A percentile compares a stretch with the other conserved stretches of the same genome.
phyloP scores from a whole-genome alignment of 768 basidiomycete genomes.

The Obba rivulosa region DNA sequence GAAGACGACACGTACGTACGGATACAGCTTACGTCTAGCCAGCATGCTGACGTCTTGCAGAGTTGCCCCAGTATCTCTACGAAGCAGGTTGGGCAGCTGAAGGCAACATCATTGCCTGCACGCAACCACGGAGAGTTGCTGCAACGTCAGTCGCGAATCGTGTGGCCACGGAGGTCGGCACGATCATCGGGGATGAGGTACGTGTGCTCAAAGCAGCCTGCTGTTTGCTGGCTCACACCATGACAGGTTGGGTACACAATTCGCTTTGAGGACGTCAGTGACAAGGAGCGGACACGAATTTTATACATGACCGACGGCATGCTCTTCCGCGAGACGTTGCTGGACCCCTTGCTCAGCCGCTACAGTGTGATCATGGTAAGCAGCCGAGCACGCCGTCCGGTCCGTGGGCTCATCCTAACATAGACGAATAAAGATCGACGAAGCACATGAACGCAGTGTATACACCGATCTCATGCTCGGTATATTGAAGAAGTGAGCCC shows the following conservation, averaged over 20 bases:
- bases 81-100: constrained; percentile 90
- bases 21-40: too few species aligned
- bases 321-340: constrained; percentile 89
- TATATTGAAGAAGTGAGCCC: constrained; percentile 80
- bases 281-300: constrained; percentile 80
- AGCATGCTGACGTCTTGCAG: constrained; percentile 44
- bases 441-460: constrained; percentile 94
- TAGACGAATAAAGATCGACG: constrained; percentile 66
- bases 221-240: neutral
- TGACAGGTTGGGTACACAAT: constrained; percentile 93
- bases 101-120: constrained; percentile 85
- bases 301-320: constrained; percentile 98
- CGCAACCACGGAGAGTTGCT: constrained; percentile 88
- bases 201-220: constrained; percentile 6
- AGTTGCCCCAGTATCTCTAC: constrained; percentile 91
- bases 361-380: constrained; percentile 94
- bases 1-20: constrained; percentile 91
- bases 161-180: constrained; percentile 90
- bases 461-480: constrained; percentile 94
- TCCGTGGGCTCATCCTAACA: constrained; percentile 17
- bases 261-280: constrained; percentile 90
- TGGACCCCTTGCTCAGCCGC: constrained; percentile 86
- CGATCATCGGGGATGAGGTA: constrained; percentile 84
- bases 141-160: constrained; percentile 91
- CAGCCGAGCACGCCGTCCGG: neutral